These are phyloP conservation scores for Anaeramoeba flamelloides DNA, from an alignment of 78 protist genomes.

Conservation along the genomic window DNA sequence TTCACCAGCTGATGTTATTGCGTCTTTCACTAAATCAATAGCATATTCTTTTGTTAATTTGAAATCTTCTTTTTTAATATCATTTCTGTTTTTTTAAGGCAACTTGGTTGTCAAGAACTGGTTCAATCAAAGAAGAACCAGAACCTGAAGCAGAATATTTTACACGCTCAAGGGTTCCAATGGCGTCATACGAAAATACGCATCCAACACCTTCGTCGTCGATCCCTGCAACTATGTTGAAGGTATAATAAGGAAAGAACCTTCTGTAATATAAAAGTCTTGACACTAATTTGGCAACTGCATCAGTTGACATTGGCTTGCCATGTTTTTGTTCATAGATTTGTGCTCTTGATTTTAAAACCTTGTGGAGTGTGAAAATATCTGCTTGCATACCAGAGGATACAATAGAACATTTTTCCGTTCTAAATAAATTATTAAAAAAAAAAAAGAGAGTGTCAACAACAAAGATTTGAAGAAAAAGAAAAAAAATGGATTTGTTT, in stretches of 20 bases:
- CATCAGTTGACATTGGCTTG: slow-evolving; percentile 41
- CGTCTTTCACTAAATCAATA: slow-evolving; percentile 56
- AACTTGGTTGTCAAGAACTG: slow-evolving; percentile 80
- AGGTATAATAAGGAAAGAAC: slow-evolving; percentile 92
- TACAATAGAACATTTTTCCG: slow-evolving; percentile 52
- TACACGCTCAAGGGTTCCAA: slow-evolving; percentile 69
- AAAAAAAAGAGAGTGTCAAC: background rate
- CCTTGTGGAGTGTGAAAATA: slow-evolving; percentile 52
- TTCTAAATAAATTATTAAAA: slow-evolving; percentile 15
- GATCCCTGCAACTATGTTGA: slow-evolving; percentile 74
- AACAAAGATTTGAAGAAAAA: no score
- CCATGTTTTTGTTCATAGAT: slow-evolving; percentile 45
- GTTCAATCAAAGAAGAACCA: slow-evolving; percentile 66
- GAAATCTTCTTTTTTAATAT: no score
- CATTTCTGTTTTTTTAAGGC: no score
- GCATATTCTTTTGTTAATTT: slow-evolving; percentile 48
- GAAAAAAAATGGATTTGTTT: background rate
- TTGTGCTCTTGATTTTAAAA: slow-evolving; percentile 27
- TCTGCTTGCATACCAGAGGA: slow-evolving; percentile 85
- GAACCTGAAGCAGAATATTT: slow-evolving; percentile 49
- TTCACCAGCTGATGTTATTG: slow-evolving; percentile 78
- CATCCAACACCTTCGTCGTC: slow-evolving; percentile 54
- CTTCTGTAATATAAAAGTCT: slow-evolving; percentile 79
- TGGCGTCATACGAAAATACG: slow-evolving; percentile 81
- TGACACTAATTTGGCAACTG: slow-evolving; percentile 70